Evolutionary conservation across 225 moss, liverwort and hornwort genomes (phyloP).

Genomic region (Pleurozium schreberi): DNA sequence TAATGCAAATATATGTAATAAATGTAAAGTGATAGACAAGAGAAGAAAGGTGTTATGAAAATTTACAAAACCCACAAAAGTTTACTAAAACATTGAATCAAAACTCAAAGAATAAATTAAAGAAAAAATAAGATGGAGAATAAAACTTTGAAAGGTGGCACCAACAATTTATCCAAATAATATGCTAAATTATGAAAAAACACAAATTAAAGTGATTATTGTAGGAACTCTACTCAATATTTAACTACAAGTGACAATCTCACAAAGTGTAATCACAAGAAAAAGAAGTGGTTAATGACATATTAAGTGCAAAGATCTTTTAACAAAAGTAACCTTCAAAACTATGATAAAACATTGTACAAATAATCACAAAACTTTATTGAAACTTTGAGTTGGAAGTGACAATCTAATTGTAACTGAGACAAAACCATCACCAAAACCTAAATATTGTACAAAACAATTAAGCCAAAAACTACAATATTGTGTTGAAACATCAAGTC

Average conservation of each 20-base stretch:
- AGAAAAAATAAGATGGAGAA: neutral
- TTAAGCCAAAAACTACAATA: neutral
- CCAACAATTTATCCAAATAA: neutral
- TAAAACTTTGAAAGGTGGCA: neutral
- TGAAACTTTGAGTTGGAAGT: neutral
- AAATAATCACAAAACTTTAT: neutral
- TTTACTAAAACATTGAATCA: neutral
- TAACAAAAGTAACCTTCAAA: neutral
- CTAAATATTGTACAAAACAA: neutral
- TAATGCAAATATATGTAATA: no score
- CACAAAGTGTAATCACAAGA: accelerated
- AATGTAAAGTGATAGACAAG: no score
- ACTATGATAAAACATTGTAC: neutral
- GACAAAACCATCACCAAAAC: neutral
- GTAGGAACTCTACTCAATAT: neutral
- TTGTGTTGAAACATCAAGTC: neutral
- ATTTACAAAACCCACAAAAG: neutral
- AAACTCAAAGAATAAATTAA: neutral
- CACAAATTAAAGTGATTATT: neutral
- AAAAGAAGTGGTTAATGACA: neutral
- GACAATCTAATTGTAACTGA: neutral
- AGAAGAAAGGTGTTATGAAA: no score
- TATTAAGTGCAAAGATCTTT: neutral
- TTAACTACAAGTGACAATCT: neutral
- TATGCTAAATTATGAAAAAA: neutral